Evolutionary conservation across 805 yeast species (phyloP), one percentile per base, ranked within the genome.

Genomic region (Lipomyces mesembrius): DNA sequence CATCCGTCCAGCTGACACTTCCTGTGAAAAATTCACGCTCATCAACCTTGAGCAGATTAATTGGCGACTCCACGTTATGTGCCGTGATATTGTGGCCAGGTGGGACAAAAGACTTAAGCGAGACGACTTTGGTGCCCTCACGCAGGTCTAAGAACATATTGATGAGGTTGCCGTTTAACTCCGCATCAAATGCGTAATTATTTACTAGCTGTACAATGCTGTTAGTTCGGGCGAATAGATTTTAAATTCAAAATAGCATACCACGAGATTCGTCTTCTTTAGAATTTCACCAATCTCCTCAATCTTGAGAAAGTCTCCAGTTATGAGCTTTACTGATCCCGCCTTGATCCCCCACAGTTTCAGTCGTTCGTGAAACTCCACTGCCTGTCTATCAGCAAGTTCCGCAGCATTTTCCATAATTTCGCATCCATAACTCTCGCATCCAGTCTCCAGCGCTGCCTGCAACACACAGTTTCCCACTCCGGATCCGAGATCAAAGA

Each of bases 401-500:
- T 81, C 79, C 11, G 93, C 88, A 0, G 97, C 96, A 71, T 88
- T 88, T 20, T 84, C 84, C 96, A 92, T 92, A 59, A 93, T 84
- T 75, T 93, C 98, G 77, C 94, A 91, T 0, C 98, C 98, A 74
- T 90, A 91, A 76, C 96, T 88, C 62, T 82, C 82, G 67, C 92
- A 89, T 1, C 97, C 97, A 75, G 85, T 87, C 73, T 92, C 97
- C 46, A 93, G 77, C 0, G 97, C 92, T 0, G 97, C 96, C 76
- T 92, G 97, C 54, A 92, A 83, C 0, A 90, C 88, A 65, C 97
- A 91, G 75, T 93, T 93, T 0, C 97, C 98, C 17, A 93, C 97
- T 17, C 98, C 98, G 0, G 97, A 91, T 0, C 98, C 98, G 29
- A 93, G 80, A 77, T 93, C 98, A 69, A 93, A 86, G 74, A 92